Base-by-base conservation (phyloP, 306 rosid species). In the Fragaria ananassa region DNA sequence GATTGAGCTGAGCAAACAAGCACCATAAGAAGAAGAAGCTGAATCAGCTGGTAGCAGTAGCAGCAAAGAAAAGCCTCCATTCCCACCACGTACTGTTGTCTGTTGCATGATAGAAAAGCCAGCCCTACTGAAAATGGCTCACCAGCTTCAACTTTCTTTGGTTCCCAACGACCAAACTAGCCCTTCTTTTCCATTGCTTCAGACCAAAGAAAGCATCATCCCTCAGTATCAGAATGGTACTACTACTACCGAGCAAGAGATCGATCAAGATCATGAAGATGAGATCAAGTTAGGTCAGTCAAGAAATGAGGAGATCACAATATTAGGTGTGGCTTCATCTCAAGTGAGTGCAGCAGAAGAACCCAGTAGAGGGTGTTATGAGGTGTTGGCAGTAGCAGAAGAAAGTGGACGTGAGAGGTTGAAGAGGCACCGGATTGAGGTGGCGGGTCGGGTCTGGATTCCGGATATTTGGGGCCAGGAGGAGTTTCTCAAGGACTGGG, bases 401-500 rank as follows among this genome's bases (percentile, higher is more conserved):
- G 89, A 81, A 4, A 79, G 81, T 70, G 96, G 88, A 47, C 81
- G 95, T 0, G 98, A 92, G 89, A 92, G 80, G 90, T 86, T 90
- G 84, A 90, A 87, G 88, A 83, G 85, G 81, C 93, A 89, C 31
- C 80, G 93, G 62, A 61, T 81, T 60, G 97, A 92, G 83, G 82
- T 92, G 74, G 91, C 87, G 3, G 97, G 96, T 7, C 82, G 85
- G 35, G 91, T 92, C 4, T 90, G 98, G 96, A 87, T 94, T 73
- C 98, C 98, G 35, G 98, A 94, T 1, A 85, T 75, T 19, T 94
- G 98, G 98, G 98, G 98, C 1, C 97, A 94, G 72, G 98, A 94
- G 75, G 93, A 92, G 60, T 77, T 90, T 1, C 78, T 95, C 79
- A 88, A 90, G 83, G 96, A 92, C 75, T 95, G 96, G 98, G 85